Percentiles rank a stretch among this genome's conserved stretches.
Conservation (phyloP, 2,329 filamentous ascomycete species). For the Celoporthe dispersa region DNA sequence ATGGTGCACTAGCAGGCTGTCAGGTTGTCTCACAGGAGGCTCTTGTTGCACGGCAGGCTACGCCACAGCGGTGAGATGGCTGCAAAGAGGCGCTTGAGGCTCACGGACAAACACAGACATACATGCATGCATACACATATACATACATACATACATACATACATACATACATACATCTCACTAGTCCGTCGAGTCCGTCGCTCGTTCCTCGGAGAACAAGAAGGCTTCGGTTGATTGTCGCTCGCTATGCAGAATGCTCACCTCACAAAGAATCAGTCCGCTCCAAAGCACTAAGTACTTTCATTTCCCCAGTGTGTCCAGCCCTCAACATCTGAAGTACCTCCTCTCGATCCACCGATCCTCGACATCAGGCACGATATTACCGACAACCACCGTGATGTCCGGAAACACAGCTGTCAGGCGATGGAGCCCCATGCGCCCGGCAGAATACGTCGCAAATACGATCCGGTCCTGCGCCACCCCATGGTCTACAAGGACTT, state of each 20-base stretch:
- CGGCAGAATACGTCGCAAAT: conserved; percentile 90
- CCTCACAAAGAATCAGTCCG: not conserved
- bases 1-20: not conserved
- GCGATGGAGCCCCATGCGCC: conserved; percentile 80
- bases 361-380: conserved; percentile 80
- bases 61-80: not conserved
- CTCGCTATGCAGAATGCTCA: conserved; percentile 23
- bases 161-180: not conserved
- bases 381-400: conserved; percentile 83
- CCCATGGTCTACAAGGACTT: conserved; percentile 93
- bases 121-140: not conserved
- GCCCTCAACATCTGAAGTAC: conserved; percentile 82
- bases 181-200: not conserved
- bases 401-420: conserved; percentile 87
- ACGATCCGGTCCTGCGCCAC: conserved; percentile 84
- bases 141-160: no score
- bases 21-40: not conserved
- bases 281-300: not conserved
- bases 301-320: no score
- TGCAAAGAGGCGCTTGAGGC: not conserved
- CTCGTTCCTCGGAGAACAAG: not conserved
- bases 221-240: not conserved
- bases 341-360: conserved; percentile 87
- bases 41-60: not conserved
- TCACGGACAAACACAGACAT: not conserved